phyloP scores from a whole-genome alignment of 2,329 filamentous ascomycete genomes.

The Phialocephala sp. region DNA sequence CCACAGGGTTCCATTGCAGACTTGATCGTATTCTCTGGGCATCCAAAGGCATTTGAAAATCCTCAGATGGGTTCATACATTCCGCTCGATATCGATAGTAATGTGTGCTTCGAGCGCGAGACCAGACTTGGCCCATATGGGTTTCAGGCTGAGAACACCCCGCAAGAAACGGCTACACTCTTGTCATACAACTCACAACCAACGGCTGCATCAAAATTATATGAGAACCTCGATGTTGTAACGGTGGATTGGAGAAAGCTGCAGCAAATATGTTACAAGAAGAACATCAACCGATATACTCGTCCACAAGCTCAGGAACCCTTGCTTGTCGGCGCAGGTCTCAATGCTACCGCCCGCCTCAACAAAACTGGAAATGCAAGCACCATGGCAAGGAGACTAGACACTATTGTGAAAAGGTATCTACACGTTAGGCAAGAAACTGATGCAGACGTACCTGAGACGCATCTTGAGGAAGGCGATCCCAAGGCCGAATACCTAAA shows the following conservation, averaged over 20 bases:
- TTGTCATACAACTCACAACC: too few species aligned
- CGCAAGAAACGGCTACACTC: neutral
- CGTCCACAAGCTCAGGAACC: constrained; percentile 2
- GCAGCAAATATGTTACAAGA: constrained; percentile 68
- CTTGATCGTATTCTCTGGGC: constrained; percentile 66
- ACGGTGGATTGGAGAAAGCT: constrained; percentile 73
- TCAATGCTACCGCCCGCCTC: neutral
- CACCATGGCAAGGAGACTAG: constrained; percentile 15
- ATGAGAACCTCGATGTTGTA: constrained; percentile 59
- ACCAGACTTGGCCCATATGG: constrained; percentile 73
- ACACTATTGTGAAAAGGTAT: constrained; percentile 8
- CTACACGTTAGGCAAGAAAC: neutral
- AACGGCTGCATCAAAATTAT: neutral
- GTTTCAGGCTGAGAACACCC: constrained; percentile 48
- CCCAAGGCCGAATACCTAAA: neutral
- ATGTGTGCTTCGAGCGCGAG: constrained; percentile 71
- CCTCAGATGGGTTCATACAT: constrained; percentile 68
- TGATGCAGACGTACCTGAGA: neutral
- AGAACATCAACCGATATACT: constrained; percentile 68
- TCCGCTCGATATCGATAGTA: constrained; percentile 63
- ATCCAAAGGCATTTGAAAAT: constrained; percentile 62
- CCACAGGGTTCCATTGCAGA: constrained; percentile 60
- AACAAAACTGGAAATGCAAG: constrained; percentile 11
- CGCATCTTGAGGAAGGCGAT: neutral
- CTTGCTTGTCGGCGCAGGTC: constrained; percentile 1